A percentile compares a stretch with the other conserved stretches of the same genome.
Evolutionary conservation across 2,329 filamentous ascomycete species (phyloP).

Genomic region (Fusarium redolens): DNA sequence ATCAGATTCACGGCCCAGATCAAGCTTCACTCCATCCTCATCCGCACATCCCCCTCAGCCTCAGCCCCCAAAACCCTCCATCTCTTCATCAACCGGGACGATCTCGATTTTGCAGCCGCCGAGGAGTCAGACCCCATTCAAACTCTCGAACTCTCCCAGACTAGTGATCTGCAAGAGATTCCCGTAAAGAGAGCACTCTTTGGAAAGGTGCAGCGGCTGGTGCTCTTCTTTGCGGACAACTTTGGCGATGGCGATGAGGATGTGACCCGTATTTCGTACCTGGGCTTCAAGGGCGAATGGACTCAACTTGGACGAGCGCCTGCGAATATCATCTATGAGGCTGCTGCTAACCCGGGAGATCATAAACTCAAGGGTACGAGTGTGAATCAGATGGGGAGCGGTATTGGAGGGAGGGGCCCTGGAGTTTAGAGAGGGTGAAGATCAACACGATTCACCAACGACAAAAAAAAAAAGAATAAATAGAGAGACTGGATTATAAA

Average conservation of each 20-base stretch:
- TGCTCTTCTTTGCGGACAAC: constrained; percentile 93
- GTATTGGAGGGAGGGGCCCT: constrained; percentile 59
- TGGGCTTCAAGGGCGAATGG: constrained; percentile 96
- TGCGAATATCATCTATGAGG: constrained; percentile 89
- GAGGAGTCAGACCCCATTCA: constrained; percentile 78
- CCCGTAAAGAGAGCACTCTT: constrained; percentile 90
- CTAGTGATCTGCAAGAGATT: constrained; percentile 85
- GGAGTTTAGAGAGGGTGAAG: constrained; percentile 43
- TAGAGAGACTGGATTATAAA: background rate
- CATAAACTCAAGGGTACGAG: constrained; percentile 74
- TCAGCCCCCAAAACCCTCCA: constrained; percentile 85
- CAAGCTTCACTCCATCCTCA: constrained; percentile 87
- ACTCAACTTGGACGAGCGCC: constrained; percentile 81
- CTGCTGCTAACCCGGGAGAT: constrained; percentile 90
- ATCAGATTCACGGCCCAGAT: constrained; percentile 90
- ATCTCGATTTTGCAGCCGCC: constrained; percentile 85
- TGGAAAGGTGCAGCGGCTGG: constrained; percentile 83
- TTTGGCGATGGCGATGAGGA: constrained; percentile 85
- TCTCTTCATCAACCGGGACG: constrained; percentile 86
- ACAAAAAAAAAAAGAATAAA: background rate
- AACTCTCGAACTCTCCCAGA: constrained; percentile 80
- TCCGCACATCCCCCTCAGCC: constrained; percentile 79
- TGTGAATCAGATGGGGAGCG: constrained; percentile 66
- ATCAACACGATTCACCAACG: background rate
- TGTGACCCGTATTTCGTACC: constrained; percentile 80